These are phyloP conservation scores for Calonectria leucothoes DNA, from an alignment of 2,329 filamentous ascomycete genomes.

Conservation along the genomic window DNA sequence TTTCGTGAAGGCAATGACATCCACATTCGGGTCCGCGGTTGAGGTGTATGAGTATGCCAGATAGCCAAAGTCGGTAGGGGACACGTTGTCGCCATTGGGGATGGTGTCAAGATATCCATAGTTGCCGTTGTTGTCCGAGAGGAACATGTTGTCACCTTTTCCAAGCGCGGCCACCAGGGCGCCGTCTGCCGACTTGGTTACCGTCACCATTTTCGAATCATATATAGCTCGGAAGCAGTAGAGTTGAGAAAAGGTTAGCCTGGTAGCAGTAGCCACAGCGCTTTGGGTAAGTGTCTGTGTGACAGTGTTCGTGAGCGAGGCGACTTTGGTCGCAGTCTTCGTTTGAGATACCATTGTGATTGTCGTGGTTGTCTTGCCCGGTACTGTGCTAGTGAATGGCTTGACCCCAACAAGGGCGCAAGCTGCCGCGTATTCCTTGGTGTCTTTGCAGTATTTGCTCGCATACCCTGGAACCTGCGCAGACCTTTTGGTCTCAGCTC, in stretches of 20 bases:
- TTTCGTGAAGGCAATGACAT: background rate
- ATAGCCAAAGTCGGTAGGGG: too few species aligned
- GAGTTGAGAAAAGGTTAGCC: fast-evolving
- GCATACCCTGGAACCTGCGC: background rate
- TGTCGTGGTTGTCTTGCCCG: background rate
- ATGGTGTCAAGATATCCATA: background rate
- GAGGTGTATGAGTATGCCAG: background rate
- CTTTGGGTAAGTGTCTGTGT: background rate
- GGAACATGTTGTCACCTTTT: background rate
- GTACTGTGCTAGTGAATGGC: background rate
- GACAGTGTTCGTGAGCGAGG: background rate
- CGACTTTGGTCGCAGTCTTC: background rate
- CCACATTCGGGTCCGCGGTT: background rate
- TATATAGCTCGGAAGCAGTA: too few species aligned
- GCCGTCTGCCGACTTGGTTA: background rate
- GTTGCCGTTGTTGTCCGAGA: background rate
- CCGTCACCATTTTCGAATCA: too few species aligned
- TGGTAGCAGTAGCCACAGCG: background rate
- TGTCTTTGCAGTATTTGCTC: background rate
- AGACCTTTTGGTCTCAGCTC: background rate
- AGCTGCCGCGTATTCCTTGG: background rate
- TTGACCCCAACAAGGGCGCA: background rate
- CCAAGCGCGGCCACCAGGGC: background rate
- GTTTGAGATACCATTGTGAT: background rate
- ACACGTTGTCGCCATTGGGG: too few species aligned